phyloP scores from a whole-genome alignment of 2,329 filamentous ascomycete genomes.

The Dactylellina leptospora region DNA sequence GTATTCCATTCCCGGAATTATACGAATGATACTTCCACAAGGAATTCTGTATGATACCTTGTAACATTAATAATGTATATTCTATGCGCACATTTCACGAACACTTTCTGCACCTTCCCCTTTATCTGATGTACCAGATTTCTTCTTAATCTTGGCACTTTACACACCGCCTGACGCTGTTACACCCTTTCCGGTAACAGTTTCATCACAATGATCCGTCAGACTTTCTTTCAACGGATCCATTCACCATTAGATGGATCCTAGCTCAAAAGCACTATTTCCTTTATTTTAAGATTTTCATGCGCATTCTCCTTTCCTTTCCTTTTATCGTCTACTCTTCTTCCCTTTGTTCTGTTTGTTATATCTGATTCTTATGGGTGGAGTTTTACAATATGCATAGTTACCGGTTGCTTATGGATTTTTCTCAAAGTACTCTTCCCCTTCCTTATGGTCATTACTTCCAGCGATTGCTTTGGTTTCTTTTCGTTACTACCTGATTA shows the following conservation, averaged over 20 bases:
- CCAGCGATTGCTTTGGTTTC: slow-evolving; percentile 32
- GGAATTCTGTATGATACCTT: slow-evolving; percentile 54
- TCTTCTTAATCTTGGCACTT: background rate
- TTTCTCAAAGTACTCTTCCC: slow-evolving; percentile 4
- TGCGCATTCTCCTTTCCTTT: slow-evolving; percentile 13
- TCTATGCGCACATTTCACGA: slow-evolving; percentile 46
- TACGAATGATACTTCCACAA: slow-evolving; percentile 23
- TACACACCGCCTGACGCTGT: background rate
- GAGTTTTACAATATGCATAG: slow-evolving; percentile 53
- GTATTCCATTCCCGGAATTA: slow-evolving; percentile 1
- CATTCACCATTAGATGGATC: slow-evolving; percentile 41
- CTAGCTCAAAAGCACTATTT: slow-evolving; percentile 45
- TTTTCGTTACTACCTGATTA: slow-evolving; percentile 10
- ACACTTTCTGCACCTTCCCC: slow-evolving; percentile 13
- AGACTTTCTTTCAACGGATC: slow-evolving; percentile 30
- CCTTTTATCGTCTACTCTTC: background rate
- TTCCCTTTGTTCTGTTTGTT: background rate
- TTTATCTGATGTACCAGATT: slow-evolving; percentile 1
- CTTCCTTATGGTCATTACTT: slow-evolving; percentile 39
- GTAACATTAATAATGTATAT: slow-evolving; percentile 54
- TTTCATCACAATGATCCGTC: slow-evolving; percentile 35
- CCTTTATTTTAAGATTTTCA: background rate
- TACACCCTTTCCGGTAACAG: background rate
- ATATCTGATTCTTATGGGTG: slow-evolving; percentile 48
- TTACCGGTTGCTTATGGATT: slow-evolving; percentile 52